Base-by-base conservation (phyloP, 1,284 basidiomycete species). In the Hymenochaete sp. region DNA sequence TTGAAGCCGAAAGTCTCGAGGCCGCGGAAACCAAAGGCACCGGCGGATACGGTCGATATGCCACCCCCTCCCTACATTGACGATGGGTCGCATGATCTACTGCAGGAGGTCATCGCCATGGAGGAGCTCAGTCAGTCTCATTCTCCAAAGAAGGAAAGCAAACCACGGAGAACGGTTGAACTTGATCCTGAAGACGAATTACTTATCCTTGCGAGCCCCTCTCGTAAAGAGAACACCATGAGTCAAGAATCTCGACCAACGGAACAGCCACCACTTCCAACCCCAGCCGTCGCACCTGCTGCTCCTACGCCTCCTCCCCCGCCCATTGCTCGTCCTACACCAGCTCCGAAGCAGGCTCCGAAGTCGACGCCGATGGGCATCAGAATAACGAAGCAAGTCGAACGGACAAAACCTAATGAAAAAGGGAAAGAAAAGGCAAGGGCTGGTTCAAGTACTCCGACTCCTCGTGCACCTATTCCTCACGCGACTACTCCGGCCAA, bases 61-160 rank as follows among this genome's bases (percentile, higher is more conserved):
- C 77, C 76, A 1, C 76, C 79, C 2, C 77, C 79, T 3, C 68
- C 75, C 3, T 77, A 76, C 55, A 72, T 82, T 36, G 82, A 85
- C 53, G 83, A 86, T 59, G 82, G 79, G 9, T 82, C 79, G 19
- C 75, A 81, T 51, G 84, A 88, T 56, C 67, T 88, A 35, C 65
- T 86, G 2, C 82, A 86, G 57, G 84, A 88, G 57, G 82, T 88
- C 26, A 73, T 88, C 43, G 84, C 83, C 6, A 82, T 87, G 37
- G 84, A 88, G 47, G 77, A 80, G 61, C 73, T 79, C 57, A 67
- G 61, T 65, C 68, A 53, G 58, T n/a, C n/a, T n/a, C n/a, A n/a
- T n/a, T 44, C 56, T 53, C 26, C 56, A 49, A 38, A 40, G 48
- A 16, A 38, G 24, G 19, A 38, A 1, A 41, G 39, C 2, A 26